Evolutionary conservation across 176 grass and related monocot species (phyloP), one percentile per base, ranked within the genome.

Genomic region (Ampelocalamus luodianensis): DNA sequence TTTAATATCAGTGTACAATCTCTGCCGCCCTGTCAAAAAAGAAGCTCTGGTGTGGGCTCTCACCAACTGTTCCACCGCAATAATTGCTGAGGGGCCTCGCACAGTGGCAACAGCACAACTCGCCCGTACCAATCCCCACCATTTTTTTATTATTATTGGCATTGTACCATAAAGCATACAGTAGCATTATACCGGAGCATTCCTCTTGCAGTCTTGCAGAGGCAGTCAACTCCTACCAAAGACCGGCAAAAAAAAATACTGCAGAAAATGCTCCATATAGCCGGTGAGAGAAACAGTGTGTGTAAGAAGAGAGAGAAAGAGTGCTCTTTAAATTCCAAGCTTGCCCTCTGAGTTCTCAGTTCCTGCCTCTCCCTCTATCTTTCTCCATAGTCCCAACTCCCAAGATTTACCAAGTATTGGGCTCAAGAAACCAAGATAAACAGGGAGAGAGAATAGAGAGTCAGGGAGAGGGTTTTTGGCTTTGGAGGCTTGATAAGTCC

Each of bases 141-240:
- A 44, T 70, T 77, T 83, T 64, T 64, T 37, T 74, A 36, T 84
- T 89, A 79, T 68, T 68, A 74, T 85, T 74, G 60, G 60, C 76
- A 63, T 85, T 87, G 89, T 94, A 94, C 87, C 64, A 85, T 83
- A 92, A 92, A 92, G 87, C 76, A 79, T 29, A 86, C 70, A 88
- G 86, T 92, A 55, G 77, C 77, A 90, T 85, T 94, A 83, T 82
- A 82, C 77, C 83, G 83, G 78, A 56, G 90, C 81, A 90, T 88
- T 94, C 81, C 85, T 85, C 87, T 92, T 88, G 83, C 84, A 89
- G 89, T 90, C 48, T 64, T 40, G 45, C 42, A 34, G 32, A 40
- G 32, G 24, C 76, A 48, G 76, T 94, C 92, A 88, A 92, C 78
- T 64, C 39, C 70, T 61, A 81, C 85, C 83, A 83, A 86, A 90